Percentiles rank a stretch among this genome's conserved stretches.
Evolutionary conservation across 2,329 filamentous ascomycete genomes (phyloP).

Genomic region (Colletotrichum neosansevieriae): DNA sequence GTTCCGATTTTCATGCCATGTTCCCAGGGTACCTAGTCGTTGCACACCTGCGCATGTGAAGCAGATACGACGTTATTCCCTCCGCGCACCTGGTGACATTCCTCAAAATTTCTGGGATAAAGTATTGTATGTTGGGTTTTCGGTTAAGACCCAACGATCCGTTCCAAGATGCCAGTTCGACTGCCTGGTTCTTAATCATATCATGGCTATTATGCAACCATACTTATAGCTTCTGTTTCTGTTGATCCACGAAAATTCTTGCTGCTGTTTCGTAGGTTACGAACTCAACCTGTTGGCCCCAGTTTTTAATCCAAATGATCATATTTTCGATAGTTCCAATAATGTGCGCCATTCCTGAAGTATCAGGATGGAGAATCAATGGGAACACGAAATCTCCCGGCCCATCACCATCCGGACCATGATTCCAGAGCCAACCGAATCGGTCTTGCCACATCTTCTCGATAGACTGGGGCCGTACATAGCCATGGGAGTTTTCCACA

Average conservation of each 20-base stretch:
- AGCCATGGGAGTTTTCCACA: constrained; percentile 65
- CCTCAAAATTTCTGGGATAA: no score
- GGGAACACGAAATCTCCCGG: constrained; percentile 59
- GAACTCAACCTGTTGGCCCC: constrained; percentile 17
- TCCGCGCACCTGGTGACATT: background rate
- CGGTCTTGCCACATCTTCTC: constrained; percentile 72
- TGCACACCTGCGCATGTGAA: background rate
- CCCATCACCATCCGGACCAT: constrained; percentile 47
- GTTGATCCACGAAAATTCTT: background rate
- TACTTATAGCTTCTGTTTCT: background rate
- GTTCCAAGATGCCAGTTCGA: no score
- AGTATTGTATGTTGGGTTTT: background rate
- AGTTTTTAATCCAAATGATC: constrained; percentile 21
- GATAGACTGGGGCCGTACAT: constrained; percentile 66
- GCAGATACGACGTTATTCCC: background rate
- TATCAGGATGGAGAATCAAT: constrained; percentile 68
- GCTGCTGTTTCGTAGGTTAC: constrained; percentile 17
- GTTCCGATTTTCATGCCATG: constrained; percentile 2
- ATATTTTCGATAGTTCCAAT: constrained; percentile 57
- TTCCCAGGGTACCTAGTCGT: background rate
- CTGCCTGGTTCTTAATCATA: background rate
- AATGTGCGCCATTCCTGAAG: constrained; percentile 71
- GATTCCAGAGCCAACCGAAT: constrained; percentile 66
- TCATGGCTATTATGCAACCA: no score
- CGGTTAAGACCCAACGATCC: background rate